Evolutionary conservation across 2,329 filamentous ascomycete species (phyloP).

Genomic region (Zymoseptoria pseudotritici): DNA sequence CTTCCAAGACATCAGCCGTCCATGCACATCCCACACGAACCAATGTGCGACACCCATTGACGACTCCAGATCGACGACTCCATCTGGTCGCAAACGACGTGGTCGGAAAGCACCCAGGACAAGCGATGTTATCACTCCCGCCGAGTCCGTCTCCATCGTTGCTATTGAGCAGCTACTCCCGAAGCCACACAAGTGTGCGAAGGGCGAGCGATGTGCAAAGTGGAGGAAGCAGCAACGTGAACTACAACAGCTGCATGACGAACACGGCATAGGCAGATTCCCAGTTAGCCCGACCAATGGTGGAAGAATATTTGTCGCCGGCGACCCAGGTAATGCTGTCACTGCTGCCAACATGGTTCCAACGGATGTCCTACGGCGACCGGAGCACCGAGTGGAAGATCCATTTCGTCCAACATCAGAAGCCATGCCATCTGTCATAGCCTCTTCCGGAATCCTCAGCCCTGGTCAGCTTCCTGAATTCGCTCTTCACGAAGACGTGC

Average conservation of each 20-base stretch:
- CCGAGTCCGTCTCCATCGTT: constrained; percentile 83
- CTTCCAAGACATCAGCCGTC: constrained; percentile 42
- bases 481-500: constrained; percentile 62
- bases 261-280: constrained; percentile 47
- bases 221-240: constrained; percentile 73
- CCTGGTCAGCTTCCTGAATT: constrained; percentile 58
- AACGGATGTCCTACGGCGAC: constrained; percentile 31
- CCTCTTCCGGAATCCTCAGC: constrained; percentile 84
- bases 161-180: constrained; percentile 85
- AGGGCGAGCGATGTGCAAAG: constrained; percentile 78
- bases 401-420: constrained; percentile 62
- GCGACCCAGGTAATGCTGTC: constrained; percentile 69
- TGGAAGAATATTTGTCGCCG: constrained; percentile 67
- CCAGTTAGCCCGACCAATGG: constrained; percentile 57
- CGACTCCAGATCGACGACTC: constrained; percentile 28
- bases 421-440: constrained; percentile 71
- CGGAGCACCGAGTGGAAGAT: constrained; percentile 29
- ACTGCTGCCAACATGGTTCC: constrained; percentile 50
- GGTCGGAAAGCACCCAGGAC: constrained; percentile 34
- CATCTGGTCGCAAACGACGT: constrained; percentile 30
- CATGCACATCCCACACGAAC: constrained; percentile 31
- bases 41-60: constrained; percentile 21
- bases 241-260: constrained; percentile 65
- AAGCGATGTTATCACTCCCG: constrained; percentile 65
- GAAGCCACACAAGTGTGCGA: constrained; percentile 74